Conservation (phyloP, 1,284 basidiomycete species). For the Tremellales sp. region DNA sequence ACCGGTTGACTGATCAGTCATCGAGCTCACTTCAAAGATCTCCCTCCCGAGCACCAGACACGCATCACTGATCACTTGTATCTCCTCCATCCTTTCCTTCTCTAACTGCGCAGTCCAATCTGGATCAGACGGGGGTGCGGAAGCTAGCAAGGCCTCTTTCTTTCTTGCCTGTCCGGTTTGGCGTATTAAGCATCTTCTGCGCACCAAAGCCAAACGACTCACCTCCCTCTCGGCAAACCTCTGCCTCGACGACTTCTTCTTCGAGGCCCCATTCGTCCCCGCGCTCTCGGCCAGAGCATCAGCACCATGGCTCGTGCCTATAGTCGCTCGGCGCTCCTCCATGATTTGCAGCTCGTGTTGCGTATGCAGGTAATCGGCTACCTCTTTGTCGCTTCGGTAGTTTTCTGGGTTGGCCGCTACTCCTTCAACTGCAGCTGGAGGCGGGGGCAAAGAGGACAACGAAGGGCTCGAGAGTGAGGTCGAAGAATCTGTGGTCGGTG, state of each 20-base stretch:
- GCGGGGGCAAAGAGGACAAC: background rate
- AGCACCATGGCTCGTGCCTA: too few relatives aligned
- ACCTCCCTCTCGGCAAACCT: slow-evolving; percentile 78
- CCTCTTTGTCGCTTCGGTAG: slow-evolving; percentile 18
- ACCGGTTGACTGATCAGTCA: background rate
- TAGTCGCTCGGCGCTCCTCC: too few relatives aligned
- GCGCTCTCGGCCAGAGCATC: too few relatives aligned
- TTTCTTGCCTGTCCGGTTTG: slow-evolving; percentile 71
- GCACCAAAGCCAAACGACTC: slow-evolving; percentile 28
- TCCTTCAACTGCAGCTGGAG: background rate
- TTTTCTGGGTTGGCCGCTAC: slow-evolving; percentile 18
- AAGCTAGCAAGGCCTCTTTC: slow-evolving; percentile 63
- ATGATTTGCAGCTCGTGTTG: too few relatives aligned
- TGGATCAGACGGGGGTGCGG: slow-evolving; percentile 59
- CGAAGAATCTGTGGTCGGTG: slow-evolving; percentile 1
- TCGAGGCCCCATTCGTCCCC: slow-evolving; percentile 45
- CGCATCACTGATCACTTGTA: slow-evolving; percentile 61
- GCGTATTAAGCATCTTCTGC: too few relatives aligned
- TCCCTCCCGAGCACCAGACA: slow-evolving; percentile 66
- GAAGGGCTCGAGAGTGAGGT: background rate
- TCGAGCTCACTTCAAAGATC: slow-evolving; percentile 62
- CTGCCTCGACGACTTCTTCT: slow-evolving; percentile 63
- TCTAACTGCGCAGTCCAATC: slow-evolving; percentile 63
- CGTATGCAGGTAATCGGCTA: slow-evolving; percentile 21
- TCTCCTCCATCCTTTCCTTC: slow-evolving; percentile 68